phyloP scores from a whole-genome alignment of 305 asterid genomes.

The Fraxinus greggii region DNA sequence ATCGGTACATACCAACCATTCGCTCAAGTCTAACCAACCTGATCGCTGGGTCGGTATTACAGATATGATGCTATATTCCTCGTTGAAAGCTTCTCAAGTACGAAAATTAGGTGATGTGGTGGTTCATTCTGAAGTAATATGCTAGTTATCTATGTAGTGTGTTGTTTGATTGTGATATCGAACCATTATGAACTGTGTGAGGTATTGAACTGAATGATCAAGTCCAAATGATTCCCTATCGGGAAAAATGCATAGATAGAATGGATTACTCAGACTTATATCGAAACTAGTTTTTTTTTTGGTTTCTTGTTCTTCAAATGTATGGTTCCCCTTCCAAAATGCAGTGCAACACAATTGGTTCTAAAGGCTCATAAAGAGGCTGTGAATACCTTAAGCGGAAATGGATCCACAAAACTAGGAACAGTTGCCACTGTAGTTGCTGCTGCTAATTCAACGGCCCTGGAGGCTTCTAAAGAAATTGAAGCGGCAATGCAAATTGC shows the following conservation, averaged over 20 bases:
- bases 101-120: background rate
- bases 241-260: background rate
- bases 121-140: background rate
- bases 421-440: constrained; percentile 98
- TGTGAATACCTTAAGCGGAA: constrained; percentile 93
- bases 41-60: background rate
- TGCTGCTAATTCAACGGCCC: constrained; percentile 95
- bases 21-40: background rate
- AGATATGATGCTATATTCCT: background rate
- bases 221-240: background rate
- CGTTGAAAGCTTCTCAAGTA: background rate
- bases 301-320: constrained; percentile 1
- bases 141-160: background rate
- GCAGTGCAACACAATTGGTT: constrained; percentile 92
- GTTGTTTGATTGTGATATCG: constrained; percentile 6
- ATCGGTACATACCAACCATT: background rate
- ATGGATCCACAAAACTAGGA: constrained; percentile 85
- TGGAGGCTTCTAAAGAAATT: constrained; percentile 93
- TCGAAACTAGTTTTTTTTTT: background rate
- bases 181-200: background rate
- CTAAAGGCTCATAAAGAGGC: constrained; percentile 97
- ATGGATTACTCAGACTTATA: background rate
- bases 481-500: constrained; percentile 96
- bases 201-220: background rate
- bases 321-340: constrained; percentile 27